Percentiles rank a stretch among this genome's conserved stretches.
phyloP scores from a whole-genome alignment of 2,329 filamentous ascomycete genomes.

The Hypoxylon sp. region DNA sequence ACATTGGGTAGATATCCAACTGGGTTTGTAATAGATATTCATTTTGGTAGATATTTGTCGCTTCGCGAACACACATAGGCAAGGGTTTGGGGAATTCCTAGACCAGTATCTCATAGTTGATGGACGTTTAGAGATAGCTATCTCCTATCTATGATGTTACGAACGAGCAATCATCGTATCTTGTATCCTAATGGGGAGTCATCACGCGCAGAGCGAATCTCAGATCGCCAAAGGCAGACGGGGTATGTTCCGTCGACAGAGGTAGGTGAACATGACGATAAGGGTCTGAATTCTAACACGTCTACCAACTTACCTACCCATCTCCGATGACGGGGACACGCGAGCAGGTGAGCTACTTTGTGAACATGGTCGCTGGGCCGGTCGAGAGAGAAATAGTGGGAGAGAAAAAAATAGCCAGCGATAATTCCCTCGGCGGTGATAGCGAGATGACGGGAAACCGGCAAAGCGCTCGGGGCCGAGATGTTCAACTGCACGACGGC shows the following conservation, averaged over 20 bases:
- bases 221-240: background rate
- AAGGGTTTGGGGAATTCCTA: constrained; percentile 8
- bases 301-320: too few relatives aligned
- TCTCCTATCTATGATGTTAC: constrained; percentile 22
- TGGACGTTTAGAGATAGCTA: constrained; percentile 11
- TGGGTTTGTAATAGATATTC: constrained; percentile 13
- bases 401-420: constrained; percentile 4
- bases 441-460: too few relatives aligned
- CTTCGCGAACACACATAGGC: background rate
- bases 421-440: background rate
- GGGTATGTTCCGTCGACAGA: background rate
- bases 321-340: too few relatives aligned
- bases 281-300: too few relatives aligned
- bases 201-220: background rate
- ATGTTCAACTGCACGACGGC: constrained; percentile 21
- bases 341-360: too few relatives aligned
- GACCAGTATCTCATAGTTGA: background rate
- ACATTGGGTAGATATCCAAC: background rate
- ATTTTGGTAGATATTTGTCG: background rate
- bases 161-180: background rate
- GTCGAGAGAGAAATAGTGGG: too few relatives aligned
- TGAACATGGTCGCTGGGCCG: too few relatives aligned
- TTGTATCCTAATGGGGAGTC: constrained; percentile 1
- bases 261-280: background rate
- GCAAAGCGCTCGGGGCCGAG: constrained; percentile 20